Base-by-base conservation (phyloP, 2,329 filamentous ascomycete genomes). In the Thielaviopsis populi region DNA sequence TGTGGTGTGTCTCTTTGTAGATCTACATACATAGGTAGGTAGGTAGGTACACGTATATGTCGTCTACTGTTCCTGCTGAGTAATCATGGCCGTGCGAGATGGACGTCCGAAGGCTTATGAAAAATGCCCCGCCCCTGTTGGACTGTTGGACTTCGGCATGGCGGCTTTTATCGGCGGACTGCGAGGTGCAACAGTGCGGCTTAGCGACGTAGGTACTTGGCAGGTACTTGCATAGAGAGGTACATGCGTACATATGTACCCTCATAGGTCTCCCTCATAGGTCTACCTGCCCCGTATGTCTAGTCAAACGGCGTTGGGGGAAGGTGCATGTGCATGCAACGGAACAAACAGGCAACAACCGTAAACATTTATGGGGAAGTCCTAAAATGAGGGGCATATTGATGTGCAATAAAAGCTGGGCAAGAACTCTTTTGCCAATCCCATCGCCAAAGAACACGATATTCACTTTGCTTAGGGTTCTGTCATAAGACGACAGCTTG, bases 341-440 rank as follows among this genome's bases (percentile, higher is more conserved):
- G 4, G 22, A 1, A n/a, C 15, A 60, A 42, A 30, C 15, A n/a
- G 40, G 33, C 58, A 60, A 60, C n/a, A 22, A 10, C 50, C 17
- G 30, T 56, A 56, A 37, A 37, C 24, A 56, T 30, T 37, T 56
- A 56, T 56, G 53, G 53, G 53, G 53, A 56, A 56, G 53, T 56
- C 53, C 53, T 56, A 17, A 56, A 56, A 56, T 17, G 53, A 56
- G 53, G 53, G 53, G 53, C 24, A 56, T 10, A 15, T 5, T 37
- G 24, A 2, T 7, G 5, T 13, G 53, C 15, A 33, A 19, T 56
- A 56, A 56, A 56, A 37, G 17, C 53, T n/a, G 8, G 27, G 17
- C 53, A 56, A 19, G 19, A 19, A 10, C 30, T 56, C 15, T 22
- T 3, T 24, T 10, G 33, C 5, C 33, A 27, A 59, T 40, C 11